Conservation (phyloP, 768 basidiomycete species). For the Phallus indusiatus region DNA sequence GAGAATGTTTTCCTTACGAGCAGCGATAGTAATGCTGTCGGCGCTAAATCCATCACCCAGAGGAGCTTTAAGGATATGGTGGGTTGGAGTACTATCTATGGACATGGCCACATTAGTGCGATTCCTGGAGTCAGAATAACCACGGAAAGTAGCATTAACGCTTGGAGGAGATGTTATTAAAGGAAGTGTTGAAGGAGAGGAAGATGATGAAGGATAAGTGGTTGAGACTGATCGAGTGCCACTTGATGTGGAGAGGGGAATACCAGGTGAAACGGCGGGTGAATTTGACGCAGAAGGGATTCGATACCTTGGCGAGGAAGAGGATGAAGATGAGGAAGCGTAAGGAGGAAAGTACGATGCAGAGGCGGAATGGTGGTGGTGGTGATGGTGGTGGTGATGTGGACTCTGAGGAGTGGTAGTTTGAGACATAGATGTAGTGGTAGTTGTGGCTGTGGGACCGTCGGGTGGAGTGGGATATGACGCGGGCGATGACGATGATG, state of each 20-base stretch:
- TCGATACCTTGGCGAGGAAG: constrained; percentile 1
- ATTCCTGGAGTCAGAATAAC: background rate
- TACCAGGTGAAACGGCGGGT: background rate
- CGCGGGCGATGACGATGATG: no score
- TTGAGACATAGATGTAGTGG: background rate
- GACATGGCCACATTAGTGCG: constrained; percentile 13
- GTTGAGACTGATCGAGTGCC: background rate
- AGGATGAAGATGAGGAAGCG: background rate
- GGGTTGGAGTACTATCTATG: constrained; percentile 15
- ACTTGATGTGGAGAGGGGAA: background rate
- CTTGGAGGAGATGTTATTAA: constrained; percentile 4
- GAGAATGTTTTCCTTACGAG: constrained; percentile 16
- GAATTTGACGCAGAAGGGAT: background rate
- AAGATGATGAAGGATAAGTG: background rate
- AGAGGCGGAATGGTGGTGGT: background rate
- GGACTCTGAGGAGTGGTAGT: background rate
- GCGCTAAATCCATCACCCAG: constrained; percentile 17
- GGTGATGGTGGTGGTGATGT: background rate
- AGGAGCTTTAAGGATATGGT: constrained; percentile 16
- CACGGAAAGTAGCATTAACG: constrained; percentile 1
- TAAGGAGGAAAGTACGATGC: background rate
- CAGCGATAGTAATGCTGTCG: constrained; percentile 19
- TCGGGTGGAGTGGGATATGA: background rate
- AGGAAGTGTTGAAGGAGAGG: background rate
- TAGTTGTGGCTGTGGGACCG: background rate